phyloP scores from a whole-genome alignment of 768 basidiomycete genomes.

The Favolaschia claudopus region DNA sequence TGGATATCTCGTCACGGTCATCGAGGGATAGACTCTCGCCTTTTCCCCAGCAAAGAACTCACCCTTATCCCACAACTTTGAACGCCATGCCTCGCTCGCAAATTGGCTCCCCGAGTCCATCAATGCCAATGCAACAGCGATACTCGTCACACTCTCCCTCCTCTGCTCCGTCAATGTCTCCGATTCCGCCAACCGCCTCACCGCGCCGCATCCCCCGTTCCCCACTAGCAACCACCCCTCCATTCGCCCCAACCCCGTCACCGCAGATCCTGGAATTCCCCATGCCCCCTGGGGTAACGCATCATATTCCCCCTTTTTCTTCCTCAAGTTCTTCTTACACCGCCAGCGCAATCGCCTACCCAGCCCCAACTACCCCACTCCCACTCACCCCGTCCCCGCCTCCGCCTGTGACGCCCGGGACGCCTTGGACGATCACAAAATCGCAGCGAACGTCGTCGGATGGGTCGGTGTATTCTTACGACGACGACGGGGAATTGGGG shows the following conservation, averaged over 20 bases:
- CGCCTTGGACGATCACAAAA: constrained; percentile 4
- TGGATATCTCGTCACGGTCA: not conserved
- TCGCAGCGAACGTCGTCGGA: not conserved
- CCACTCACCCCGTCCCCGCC: constrained; percentile 6
- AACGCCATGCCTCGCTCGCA: no score
- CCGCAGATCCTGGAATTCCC: not conserved
- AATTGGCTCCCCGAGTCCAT: not conserved
- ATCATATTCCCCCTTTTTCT: no score
- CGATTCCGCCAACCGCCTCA: not conserved
- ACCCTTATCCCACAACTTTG: no score
- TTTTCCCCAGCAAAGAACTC: not conserved
- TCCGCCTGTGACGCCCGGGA: constrained; percentile 10
- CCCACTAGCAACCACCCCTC: constrained; percentile 8
- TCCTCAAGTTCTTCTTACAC: no score
- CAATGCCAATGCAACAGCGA: not conserved
- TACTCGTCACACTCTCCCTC: not conserved
- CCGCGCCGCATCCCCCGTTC: constrained; percentile 12
- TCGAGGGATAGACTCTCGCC: constrained; percentile 14
- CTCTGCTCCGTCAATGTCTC: not conserved
- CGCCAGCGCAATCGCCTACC: not conserved
- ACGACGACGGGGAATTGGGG: no score
- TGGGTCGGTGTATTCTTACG: constrained; percentile 10
- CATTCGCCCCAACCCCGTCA: not conserved
- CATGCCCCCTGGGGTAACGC: not conserved
- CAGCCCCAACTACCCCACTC: not conserved